Percentiles rank a stretch among this genome's conserved stretches.
These are phyloP conservation scores for Rhododendron simsii DNA, from an alignment of 148 eudicot species.

Conservation along the genomic window DNA sequence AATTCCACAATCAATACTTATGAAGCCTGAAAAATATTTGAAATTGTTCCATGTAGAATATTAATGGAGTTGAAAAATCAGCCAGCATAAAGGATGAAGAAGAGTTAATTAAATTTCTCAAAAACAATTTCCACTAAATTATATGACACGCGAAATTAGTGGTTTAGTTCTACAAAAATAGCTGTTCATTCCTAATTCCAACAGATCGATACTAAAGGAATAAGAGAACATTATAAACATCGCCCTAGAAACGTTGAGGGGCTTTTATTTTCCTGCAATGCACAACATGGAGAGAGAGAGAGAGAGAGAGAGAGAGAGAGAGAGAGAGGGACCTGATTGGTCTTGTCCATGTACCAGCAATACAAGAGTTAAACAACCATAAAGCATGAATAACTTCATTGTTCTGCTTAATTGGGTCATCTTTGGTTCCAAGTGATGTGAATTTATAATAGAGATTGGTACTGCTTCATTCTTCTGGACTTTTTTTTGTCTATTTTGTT, in stretches of 20 bases:
- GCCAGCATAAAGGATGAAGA: too few species aligned
- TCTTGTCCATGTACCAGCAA: background rate
- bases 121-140: too few species aligned
- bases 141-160: background rate
- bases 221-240: too few species aligned
- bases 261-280: background rate
- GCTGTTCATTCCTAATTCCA: too few species aligned
- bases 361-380: background rate
- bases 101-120: too few species aligned
- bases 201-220: background rate
- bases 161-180: background rate
- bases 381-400: background rate
- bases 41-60: background rate
- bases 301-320: slow-evolving; percentile 1
- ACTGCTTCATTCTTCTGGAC: too few species aligned
- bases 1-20: slow-evolving; percentile 37
- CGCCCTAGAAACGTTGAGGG: too few species aligned
- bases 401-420: background rate
- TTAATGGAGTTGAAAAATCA: too few species aligned
- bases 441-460: background rate
- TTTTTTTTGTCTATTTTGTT: too few species aligned
- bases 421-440: background rate
- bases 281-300: background rate
- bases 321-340: background rate
- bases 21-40: slow-evolving; percentile 21